Conservation (phyloP, 169 alveolate genomes). For the Plasmodium billcollinsi region DNA sequence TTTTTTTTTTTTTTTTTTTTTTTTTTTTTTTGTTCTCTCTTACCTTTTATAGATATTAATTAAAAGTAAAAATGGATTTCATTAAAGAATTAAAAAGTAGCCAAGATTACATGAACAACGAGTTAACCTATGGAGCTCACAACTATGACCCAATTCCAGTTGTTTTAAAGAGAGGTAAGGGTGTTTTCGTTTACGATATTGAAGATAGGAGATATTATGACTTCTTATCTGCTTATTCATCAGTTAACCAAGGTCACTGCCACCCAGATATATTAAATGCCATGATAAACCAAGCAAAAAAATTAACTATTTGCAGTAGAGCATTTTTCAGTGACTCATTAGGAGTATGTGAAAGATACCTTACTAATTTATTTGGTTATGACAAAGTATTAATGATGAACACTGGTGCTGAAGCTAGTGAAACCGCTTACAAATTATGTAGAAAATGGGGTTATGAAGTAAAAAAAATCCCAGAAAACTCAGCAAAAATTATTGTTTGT, state of each 20-base stretch:
- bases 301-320: slow-evolving; percentile 90
- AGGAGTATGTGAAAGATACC: slow-evolving; percentile 87
- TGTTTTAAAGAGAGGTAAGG: slow-evolving; percentile 89
- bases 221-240: slow-evolving; percentile 92
- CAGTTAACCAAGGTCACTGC: slow-evolving; percentile 92
- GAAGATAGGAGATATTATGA: slow-evolving; percentile 93
- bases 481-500: slow-evolving; percentile 90
- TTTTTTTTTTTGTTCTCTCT: too few species aligned
- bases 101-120: slow-evolving; percentile 80
- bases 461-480: slow-evolving; percentile 90
- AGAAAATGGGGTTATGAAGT: slow-evolving; percentile 96
- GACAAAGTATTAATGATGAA: slow-evolving; percentile 93
- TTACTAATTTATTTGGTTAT: slow-evolving; percentile 89
- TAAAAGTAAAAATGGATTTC: slow-evolving; percentile 35
- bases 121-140: slow-evolving; percentile 88
- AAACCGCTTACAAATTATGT: slow-evolving; percentile 93
- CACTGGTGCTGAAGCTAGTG: slow-evolving; percentile 95
- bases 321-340: slow-evolving; percentile 91
- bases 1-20: too few species aligned
- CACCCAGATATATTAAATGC: slow-evolving; percentile 93
- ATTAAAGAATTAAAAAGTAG: slow-evolving; percentile 54
- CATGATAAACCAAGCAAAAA: slow-evolving; percentile 88
- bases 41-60: too few species aligned
- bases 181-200: slow-evolving; percentile 79
- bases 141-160: slow-evolving; percentile 94